These are phyloP conservation scores for Leccinum longicurvipes DNA, from an alignment of 768 basidiomycete species.

Conservation along the genomic window DNA sequence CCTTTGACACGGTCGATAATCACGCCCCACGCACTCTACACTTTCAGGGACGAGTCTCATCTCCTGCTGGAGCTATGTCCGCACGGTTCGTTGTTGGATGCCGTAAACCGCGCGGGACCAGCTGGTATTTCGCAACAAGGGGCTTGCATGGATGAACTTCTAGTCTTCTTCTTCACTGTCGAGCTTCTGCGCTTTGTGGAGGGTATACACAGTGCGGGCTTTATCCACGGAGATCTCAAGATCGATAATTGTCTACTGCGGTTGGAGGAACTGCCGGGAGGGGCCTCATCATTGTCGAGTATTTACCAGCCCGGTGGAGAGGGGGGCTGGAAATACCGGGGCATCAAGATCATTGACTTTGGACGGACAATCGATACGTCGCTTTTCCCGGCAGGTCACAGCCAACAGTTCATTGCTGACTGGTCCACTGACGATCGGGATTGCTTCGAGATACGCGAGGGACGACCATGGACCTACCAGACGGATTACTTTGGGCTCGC, in stretches of 20 bases:
- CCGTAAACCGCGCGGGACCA: constrained; percentile 78
- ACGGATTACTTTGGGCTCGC: constrained; percentile 97
- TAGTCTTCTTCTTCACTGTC: constrained; percentile 93
- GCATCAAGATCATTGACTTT: constrained; percentile 93
- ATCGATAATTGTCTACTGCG: constrained; percentile 98
- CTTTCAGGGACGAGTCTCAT: constrained; percentile 85
- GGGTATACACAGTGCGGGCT: constrained; percentile 73
- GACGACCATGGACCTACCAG: constrained; percentile 88
- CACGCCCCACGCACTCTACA: constrained; percentile 74
- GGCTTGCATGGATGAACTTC: constrained; percentile 84
- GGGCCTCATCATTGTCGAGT: constrained; percentile 64
- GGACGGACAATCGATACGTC: constrained; percentile 90
- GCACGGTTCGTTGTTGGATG: constrained; percentile 89
- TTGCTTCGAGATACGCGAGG: constrained; percentile 86
- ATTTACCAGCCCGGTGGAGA: constrained; percentile 77
- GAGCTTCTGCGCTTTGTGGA: constrained; percentile 85
- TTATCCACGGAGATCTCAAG: constrained; percentile 98
- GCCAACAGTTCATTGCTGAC: constrained; percentile 80
- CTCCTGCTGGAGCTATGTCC: constrained; percentile 84
- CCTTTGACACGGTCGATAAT: constrained; percentile 67
- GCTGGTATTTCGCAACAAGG: constrained; percentile 79
- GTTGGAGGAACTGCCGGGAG: constrained; percentile 77
- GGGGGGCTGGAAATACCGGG: constrained; percentile 84
- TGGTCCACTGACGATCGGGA: constrained; percentile 90
- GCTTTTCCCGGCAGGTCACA: constrained; percentile 61